Evolutionary conservation across 192 early-diverging fungal species (phyloP), one percentile per base, ranked within the genome.

Genomic region (Mortierella antarctica): DNA sequence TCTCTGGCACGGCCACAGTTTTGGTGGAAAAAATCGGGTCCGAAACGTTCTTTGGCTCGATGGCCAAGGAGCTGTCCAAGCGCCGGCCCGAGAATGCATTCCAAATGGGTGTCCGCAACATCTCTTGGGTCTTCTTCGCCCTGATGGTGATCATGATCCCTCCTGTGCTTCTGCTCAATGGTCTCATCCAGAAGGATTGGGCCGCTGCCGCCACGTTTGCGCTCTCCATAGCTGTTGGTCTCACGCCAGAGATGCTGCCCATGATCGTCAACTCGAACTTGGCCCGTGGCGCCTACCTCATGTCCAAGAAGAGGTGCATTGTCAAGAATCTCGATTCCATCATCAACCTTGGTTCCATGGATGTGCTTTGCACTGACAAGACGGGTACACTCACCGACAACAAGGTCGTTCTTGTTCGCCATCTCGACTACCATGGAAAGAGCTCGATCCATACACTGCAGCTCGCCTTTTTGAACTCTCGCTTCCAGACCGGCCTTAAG

Each of bases 171-270:
- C 31, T 88, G 10, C 51, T 87, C 50, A 84, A 85, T 46, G 86
- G 86, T 3, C 44, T 82, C 47, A 71, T 74, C 17, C 72, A 71
- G n/a, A 47, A 80, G 14, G 46, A 42, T 56, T 87, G 74, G 70
- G 52, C 55, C 10, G 83, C 55, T 48, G 87, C 86, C 11, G 68
- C 63, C n/a, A 53, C 80, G 31, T 87, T 88, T 70, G 87, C 83
- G 13, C 67, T 85, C 40, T 76, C 87, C 7, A 80, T 87, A 17
- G 78, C 83, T 11, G 85, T 86, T 20, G 87, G 87, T 51, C 69
- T 88, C 12, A 87, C 85, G 5, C 87, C 87, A 18, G 87, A 87
- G 74, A 88, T 88, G 87, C 71, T 88, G 13, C 86, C 87, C 42
- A 85, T 87, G 77, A 82, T 88, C 59, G 61, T 87, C 20, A 88